Evolutionary conservation across 1,284 basidiomycete species (phyloP).

Genomic region (Pisolithus thermaeus): DNA sequence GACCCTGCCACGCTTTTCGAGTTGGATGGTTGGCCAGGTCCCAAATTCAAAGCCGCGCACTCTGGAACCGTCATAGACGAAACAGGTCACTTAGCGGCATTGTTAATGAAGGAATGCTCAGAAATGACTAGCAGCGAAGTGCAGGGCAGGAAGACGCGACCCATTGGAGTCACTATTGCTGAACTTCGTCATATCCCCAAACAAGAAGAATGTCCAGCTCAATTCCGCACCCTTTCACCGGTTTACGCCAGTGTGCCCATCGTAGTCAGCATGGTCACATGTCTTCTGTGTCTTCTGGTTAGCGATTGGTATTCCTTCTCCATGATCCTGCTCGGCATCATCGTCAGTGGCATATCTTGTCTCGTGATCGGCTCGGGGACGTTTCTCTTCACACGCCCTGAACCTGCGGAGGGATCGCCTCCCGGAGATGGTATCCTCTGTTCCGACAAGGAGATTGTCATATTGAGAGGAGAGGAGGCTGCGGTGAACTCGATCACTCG

Average conservation of each 20-base stretch:
- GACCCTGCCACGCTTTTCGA: slow-evolving; percentile 25
- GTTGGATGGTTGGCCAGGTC: slow-evolving; percentile 23
- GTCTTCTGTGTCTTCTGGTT: slow-evolving; percentile 10
- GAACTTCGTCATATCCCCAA: slow-evolving; percentile 20
- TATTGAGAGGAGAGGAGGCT: slow-evolving; percentile 4
- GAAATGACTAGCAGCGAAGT: slow-evolving; percentile 8
- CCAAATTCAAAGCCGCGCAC: slow-evolving; percentile 21
- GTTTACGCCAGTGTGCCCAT: slow-evolving; percentile 17
- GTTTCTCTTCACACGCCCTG: slow-evolving; percentile 17
- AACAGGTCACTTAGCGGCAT: slow-evolving; percentile 22
- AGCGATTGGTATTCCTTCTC: slow-evolving; percentile 22
- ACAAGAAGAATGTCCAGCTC: slow-evolving; percentile 5
- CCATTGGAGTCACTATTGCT: slow-evolving; percentile 13
- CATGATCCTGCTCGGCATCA: slow-evolving; percentile 26
- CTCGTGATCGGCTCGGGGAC: slow-evolving; percentile 22
- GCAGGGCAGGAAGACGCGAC: slow-evolving; percentile 18
- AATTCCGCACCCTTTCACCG: neutral
- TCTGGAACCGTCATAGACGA: slow-evolving; percentile 24
- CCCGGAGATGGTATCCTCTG: slow-evolving; percentile 18
- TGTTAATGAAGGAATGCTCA: slow-evolving; percentile 20
- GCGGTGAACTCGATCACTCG: slow-evolving; percentile 7
- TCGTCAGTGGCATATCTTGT: slow-evolving; percentile 24
- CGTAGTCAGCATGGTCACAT: slow-evolving; percentile 14
- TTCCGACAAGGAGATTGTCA: slow-evolving; percentile 1
- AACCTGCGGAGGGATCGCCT: slow-evolving; percentile 18